Base-by-base conservation (phyloP, 495 filamentous ascomycete species). In the Terfezia boudieri region DNA sequence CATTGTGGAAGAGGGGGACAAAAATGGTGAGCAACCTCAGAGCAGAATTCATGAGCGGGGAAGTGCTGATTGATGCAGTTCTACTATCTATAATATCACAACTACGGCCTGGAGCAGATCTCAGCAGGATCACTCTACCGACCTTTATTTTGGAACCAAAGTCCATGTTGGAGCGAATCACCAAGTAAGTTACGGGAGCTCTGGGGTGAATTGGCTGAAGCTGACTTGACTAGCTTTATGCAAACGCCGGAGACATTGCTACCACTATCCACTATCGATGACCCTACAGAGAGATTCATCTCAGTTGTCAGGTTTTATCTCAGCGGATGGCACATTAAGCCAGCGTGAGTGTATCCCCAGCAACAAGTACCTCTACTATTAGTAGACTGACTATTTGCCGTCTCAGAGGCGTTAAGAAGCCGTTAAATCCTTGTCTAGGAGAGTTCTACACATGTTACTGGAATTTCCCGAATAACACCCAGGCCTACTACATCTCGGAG, bases 291-390 rank as follows among this genome's bases (percentile, higher is more conserved):
- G 60, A 77, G 90, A 62, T 99, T 99, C 65, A 77, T 99, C 6
- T 81, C 85, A 0, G 90, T 99, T 9, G 81, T 94, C 58, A 95
- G 92, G 65, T 96, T 99, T 67, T 99, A 99, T 67, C 69, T 99
- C 52, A 93, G 86, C 66, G 90, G 90, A 57, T 99, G 90, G 90
- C 90, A 99, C 67, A 95, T 99, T 66, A 92, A 89, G 68, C 88
- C 90, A 57, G 84, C 85, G 89, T 94, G 80, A 59, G 82, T 74
- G 37, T 50, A 53, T 53, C 17, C 11, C 23, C 11, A 50, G 8
- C 53, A 49, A 17, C 12, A 43, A 38, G 36, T 22, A 53, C 48
- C 12, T 65, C 68, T 51, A 71, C 49, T 20, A 55, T 46, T 37
- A n/a, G 51, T 8, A 52, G 38, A 8, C 41, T 8, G n/a, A 11